Conservation (phyloP, 2,329 filamentous ascomycete genomes). For the Apiospora malaysiana region DNA sequence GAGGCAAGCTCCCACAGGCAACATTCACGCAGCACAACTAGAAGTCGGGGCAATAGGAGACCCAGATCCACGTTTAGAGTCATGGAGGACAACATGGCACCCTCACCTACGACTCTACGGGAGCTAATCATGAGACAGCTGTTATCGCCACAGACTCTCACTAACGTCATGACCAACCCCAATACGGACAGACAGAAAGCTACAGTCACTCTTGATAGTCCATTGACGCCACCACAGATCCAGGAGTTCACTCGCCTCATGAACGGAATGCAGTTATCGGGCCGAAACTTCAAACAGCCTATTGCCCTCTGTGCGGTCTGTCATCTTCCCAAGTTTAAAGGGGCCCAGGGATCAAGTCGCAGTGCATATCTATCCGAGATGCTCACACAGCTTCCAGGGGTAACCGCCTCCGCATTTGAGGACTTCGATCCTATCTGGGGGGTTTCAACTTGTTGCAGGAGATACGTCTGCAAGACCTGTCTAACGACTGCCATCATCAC, state of each 20-base stretch:
- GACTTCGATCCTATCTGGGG: conserved; percentile 24
- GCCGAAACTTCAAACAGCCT: conserved; percentile 23
- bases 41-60: not conserved
- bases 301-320: conserved; percentile 27
- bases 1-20: not conserved
- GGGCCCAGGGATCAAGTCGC: conserved; percentile 17
- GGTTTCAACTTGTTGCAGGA: conserved; percentile 24
- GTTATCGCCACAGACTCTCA: conserved; percentile 23
- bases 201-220: conserved; percentile 24
- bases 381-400: conserved; percentile 23
- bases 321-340: conserved; percentile 27
- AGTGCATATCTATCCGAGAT: conserved; percentile 26
- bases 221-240: conserved; percentile 24
- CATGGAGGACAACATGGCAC: conserved; percentile 17
- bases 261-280: conserved; percentile 23
- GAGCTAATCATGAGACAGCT: conserved; percentile 25
- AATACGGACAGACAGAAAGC: not conserved
- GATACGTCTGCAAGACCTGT: conserved; percentile 26
- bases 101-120: conserved; percentile 22
- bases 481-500: conserved; percentile 24
- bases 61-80: not conserved
- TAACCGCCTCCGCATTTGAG: conserved; percentile 23
- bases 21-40: not conserved
- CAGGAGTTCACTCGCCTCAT: conserved; percentile 25
- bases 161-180: conserved; percentile 7